Base-by-base conservation (phyloP, 345 rosid species). In the Euphorbia lathyris region DNA sequence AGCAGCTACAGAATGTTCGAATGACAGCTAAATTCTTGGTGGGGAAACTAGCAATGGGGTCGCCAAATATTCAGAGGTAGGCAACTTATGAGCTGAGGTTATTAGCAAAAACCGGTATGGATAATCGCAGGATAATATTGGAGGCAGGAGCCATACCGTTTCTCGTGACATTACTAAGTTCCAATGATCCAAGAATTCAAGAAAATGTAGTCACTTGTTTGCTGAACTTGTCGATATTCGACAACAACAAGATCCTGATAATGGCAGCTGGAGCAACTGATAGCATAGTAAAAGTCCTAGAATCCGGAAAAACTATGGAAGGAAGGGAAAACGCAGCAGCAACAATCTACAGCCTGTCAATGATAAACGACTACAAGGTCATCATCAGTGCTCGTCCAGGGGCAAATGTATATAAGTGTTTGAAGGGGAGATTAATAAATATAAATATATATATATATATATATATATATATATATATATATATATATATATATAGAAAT, bases 71-170 rank as follows among this genome's bases (percentile, higher is more conserved):
- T 16, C 91, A 86, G 79, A 83, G 90, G 64, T 88, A 81, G 72
- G 91, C 91, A 23, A 90, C 94, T 17, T 86, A 86, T 42, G 90
- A 89, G 82, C 77, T 86, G 69, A 80, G 91, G 25, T 68, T 89
- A 66, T 79, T 89, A 16, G 91, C 91, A 0, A 89, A 89, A 79
- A 85, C 87, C 0, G 87, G 89, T 57, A 85, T 85, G 90, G 90
- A 81, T 57, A 86, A 83, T 45, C 76, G 91, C 14, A 81, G 88
- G 81, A 75, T 82, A 63, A 85, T 89, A 0, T 71, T 85, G 0
- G 91, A 89, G 80, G 90, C 85, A 1, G 91, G 95, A 62, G 90
- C 90, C 3, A 85, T 89, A 67, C 91, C 91, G 3, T 84, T 87
- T 72, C 85, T 89, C 0, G 87, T 87, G 66, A 80, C 79, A 8